A percentile compares a stretch with the other conserved stretches of the same genome.
These are phyloP conservation scores for Chaetomium olivaceum DNA, from an alignment of 2,329 filamentous ascomycete genomes.

Conservation along the genomic window DNA sequence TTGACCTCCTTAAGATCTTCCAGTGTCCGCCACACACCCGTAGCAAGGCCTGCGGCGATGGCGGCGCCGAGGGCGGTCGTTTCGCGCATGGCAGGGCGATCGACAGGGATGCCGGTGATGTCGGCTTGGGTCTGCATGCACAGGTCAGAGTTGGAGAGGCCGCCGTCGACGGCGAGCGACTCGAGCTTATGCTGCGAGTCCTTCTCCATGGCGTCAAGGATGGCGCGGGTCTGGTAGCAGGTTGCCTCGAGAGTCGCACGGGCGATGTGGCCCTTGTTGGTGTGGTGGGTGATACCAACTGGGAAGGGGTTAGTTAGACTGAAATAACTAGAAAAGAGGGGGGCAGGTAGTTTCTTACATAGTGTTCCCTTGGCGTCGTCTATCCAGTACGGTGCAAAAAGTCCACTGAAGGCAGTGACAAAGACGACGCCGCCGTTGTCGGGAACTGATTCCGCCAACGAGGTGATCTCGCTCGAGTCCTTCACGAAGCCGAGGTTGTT, in stretches of 20 bases:
- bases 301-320: slow-evolving; percentile 33
- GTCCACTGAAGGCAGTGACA: slow-evolving; percentile 86
- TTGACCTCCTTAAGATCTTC: slow-evolving; percentile 74
- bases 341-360: slow-evolving; percentile 40
- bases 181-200: slow-evolving; percentile 76
- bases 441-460: slow-evolving; percentile 53
- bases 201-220: slow-evolving; percentile 86
- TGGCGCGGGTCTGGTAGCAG: slow-evolving; percentile 90
- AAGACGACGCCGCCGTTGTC: slow-evolving; percentile 85
- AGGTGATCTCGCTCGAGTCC: slow-evolving; percentile 51
- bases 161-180: slow-evolving; percentile 80
- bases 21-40: slow-evolving; percentile 74
- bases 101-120: slow-evolving; percentile 77
- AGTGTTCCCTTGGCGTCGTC: slow-evolving; percentile 88
- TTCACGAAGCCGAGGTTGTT: slow-evolving; percentile 64
- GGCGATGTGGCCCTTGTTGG: slow-evolving; percentile 81
- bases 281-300: slow-evolving; percentile 82
- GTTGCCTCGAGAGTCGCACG: slow-evolving; percentile 87
- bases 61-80: slow-evolving; percentile 86
- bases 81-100: slow-evolving; percentile 85
- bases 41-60: slow-evolving; percentile 84
- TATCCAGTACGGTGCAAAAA: slow-evolving; percentile 94
- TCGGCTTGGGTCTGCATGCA: slow-evolving; percentile 93
- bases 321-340: neutral
- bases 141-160: slow-evolving; percentile 83